Conservation (phyloP, 2,329 filamentous ascomycete species). For the Pseudocercospora fuligena region DNA sequence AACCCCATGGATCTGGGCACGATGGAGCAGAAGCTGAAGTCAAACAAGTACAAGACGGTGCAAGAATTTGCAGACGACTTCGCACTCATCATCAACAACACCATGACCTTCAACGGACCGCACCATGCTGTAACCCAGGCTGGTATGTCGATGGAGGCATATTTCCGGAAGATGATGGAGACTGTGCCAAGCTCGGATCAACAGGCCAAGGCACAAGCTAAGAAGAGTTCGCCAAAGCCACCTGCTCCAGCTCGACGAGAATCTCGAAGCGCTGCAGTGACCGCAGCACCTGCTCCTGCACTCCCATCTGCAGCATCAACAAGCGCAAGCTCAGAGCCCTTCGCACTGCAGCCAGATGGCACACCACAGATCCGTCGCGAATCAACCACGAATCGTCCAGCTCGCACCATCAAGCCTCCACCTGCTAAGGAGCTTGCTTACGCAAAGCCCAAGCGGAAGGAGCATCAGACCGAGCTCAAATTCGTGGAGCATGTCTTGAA, state of each 20-base stretch:
- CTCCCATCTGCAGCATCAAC: slow-evolving; percentile 41
- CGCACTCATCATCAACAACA: slow-evolving; percentile 78
- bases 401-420: slow-evolving; percentile 90
- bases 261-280: slow-evolving; percentile 30
- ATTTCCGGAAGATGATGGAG: slow-evolving; percentile 65
- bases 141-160: slow-evolving; percentile 64
- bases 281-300: slow-evolving; percentile 36
- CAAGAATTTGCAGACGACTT: slow-evolving; percentile 76
- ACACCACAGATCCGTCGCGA: slow-evolving; percentile 84
- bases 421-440: slow-evolving; percentile 93
- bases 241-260: slow-evolving; percentile 38
- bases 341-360: slow-evolving; percentile 77
- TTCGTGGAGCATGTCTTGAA: slow-evolving; percentile 84
- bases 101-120: slow-evolving; percentile 79
- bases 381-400: slow-evolving; percentile 81
- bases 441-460: slow-evolving; percentile 86
- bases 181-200: slow-evolving; percentile 62
- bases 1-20: slow-evolving; percentile 83
- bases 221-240: slow-evolving; percentile 39
- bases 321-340: slow-evolving; percentile 59
- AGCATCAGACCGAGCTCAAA: slow-evolving; percentile 82
- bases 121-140: slow-evolving; percentile 73
- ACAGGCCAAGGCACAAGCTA: slow-evolving; percentile 53
- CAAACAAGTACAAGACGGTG: slow-evolving; percentile 70
- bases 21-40: slow-evolving; percentile 80